These are phyloP conservation scores for Epithemia pelagica DNA, from an alignment of 108 stramenopile genomes.

Conservation along the genomic window DNA sequence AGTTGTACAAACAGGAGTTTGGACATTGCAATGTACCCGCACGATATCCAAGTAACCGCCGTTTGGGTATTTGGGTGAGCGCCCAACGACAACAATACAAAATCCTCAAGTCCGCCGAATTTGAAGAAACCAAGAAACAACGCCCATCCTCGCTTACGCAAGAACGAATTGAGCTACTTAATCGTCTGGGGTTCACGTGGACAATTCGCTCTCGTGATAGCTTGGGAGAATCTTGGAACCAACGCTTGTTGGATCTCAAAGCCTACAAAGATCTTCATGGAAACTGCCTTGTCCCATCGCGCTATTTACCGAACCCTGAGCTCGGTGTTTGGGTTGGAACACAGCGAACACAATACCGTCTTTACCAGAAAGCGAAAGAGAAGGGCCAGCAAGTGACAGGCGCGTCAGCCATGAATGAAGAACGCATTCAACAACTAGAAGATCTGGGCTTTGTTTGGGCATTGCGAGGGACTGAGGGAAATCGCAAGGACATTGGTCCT, in stretches of 20 bases:
- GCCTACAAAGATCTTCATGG: slow-evolving; percentile 31
- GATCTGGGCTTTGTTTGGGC: slow-evolving; percentile 67
- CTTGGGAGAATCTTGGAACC: slow-evolving; percentile 41
- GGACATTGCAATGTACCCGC: slow-evolving; percentile 79
- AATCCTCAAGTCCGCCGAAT: slow-evolving; percentile 19
- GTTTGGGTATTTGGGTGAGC: slow-evolving; percentile 69
- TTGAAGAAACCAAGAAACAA: slow-evolving; percentile 15
- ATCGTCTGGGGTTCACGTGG: slow-evolving; percentile 62
- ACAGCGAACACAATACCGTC: slow-evolving; percentile 10
- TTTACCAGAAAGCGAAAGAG: slow-evolving; percentile 10
- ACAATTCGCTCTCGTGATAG: slow-evolving; percentile 45
- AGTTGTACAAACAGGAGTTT: slow-evolving; percentile 27
- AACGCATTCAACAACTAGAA: slow-evolving; percentile 51
- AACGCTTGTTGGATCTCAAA: slow-evolving; percentile 33
- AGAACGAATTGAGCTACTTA: slow-evolving; percentile 53
- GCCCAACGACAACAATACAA: slow-evolving; percentile 63
- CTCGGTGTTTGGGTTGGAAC: slow-evolving; percentile 10
- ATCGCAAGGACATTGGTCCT: slow-evolving; percentile 31
- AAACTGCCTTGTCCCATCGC: slow-evolving; percentile 16
- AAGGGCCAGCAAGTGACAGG: slow-evolving; percentile 9
- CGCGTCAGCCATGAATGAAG: slow-evolving; percentile 38
- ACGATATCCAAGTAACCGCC: slow-evolving; percentile 51
- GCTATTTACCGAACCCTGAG: slow-evolving; percentile 3
- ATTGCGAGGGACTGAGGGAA: slow-evolving; percentile 42
- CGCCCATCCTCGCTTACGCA: slow-evolving; percentile 34